phyloP scores from a whole-genome alignment of 768 basidiomycete species.

The Fomitopsis serialis region DNA sequence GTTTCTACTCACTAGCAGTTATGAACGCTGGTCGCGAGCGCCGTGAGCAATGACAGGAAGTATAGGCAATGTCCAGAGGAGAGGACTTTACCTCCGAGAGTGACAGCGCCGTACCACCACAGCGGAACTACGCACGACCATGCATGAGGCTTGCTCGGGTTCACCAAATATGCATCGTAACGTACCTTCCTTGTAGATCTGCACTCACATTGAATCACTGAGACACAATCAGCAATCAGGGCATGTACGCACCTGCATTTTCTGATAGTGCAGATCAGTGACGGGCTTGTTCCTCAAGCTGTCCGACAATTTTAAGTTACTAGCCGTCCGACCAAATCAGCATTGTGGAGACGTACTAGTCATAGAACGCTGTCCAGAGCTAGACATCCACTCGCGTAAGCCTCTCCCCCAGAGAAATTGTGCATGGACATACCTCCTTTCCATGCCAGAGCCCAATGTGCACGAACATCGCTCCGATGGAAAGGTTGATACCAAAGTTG shows the following conservation, averaged over 20 bases:
- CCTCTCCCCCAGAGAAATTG: not conserved
- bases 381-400: not conserved
- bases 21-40: not conserved
- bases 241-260: not conserved
- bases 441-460: constrained; percentile 25
- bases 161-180: not conserved
- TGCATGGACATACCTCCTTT: constrained; percentile 7
- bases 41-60: not conserved
- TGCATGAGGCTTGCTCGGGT: not conserved
- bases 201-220: not conserved
- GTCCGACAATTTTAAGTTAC: not conserved
- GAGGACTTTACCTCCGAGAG: not conserved
- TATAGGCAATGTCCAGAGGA: not conserved
- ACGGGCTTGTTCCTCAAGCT: not conserved
- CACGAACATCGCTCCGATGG: constrained; percentile 15
- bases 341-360: not conserved
- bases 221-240: too few relatives aligned
- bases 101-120: constrained; percentile 1
- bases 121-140: not conserved
- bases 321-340: too few relatives aligned
- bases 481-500: constrained; percentile 11
- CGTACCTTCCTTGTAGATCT: constrained; percentile 2
- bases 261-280: not conserved
- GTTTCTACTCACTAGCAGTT: not conserved
- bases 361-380: not conserved